Percentiles rank a stretch among this genome's conserved stretches.
phyloP scores from a whole-genome alignment of 805 yeast species.

The Metschnikowia corniflorae region DNA sequence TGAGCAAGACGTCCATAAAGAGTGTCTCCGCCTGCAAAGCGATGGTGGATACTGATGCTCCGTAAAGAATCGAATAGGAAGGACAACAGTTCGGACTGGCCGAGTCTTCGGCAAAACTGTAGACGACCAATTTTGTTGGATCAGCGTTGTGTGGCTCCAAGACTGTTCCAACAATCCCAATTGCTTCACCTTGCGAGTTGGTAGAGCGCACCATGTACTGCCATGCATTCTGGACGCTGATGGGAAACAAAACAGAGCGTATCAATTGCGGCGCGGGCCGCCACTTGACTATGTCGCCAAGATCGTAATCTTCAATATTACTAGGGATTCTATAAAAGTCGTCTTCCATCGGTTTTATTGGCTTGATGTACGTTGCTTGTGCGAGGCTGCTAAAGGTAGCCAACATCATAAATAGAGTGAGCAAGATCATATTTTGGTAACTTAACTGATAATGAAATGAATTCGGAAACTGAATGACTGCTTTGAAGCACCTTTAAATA shows the following conservation, averaged over 20 bases:
- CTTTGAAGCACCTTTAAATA: too few species aligned
- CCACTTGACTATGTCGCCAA: conserved; percentile 9
- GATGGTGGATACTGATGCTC: conserved; percentile 14
- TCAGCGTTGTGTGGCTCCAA: conserved; percentile 21
- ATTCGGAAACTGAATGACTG: too few species aligned
- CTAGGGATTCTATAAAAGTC: conserved; percentile 10
- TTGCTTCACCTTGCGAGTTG: conserved; percentile 20
- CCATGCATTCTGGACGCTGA: conserved; percentile 13
- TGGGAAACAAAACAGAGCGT: conserved; percentile 9
- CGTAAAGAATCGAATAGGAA: conserved; percentile 19
- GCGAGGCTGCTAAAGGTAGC: not conserved
- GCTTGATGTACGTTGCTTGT: not conserved
- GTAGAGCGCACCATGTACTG: conserved; percentile 24
- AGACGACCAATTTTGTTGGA: conserved; percentile 19
- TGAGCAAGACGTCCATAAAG: conserved; percentile 17
- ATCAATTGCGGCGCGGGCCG: conserved; percentile 10
- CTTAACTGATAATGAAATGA: too few species aligned
- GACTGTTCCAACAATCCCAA: conserved; percentile 23
- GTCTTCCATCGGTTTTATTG: conserved; percentile 8
- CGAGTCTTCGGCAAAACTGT: conserved; percentile 22
- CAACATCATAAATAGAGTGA: too few species aligned
- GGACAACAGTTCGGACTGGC: conserved; percentile 21
- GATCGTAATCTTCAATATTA: conserved; percentile 3
- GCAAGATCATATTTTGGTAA: too few species aligned
- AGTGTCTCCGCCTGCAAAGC: conserved; percentile 20